Evolutionary conservation across 257 asterid species (phyloP), one percentile per base, ranked within the genome.

Genomic region (Primulina huaijiensis): DNA sequence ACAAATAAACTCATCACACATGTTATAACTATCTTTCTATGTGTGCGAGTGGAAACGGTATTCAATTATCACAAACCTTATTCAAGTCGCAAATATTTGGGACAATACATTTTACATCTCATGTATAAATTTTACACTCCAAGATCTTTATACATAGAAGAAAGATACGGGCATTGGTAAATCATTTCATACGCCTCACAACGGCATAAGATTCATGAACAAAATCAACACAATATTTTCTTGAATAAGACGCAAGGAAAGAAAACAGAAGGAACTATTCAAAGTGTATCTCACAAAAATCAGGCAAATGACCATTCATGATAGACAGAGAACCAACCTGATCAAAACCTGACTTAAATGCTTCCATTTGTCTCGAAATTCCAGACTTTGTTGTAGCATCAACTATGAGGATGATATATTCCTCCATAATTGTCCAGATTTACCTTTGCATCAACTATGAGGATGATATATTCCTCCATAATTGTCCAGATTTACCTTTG

Each of bases 321-420:
- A 56, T 56, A 8, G 55, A 67, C 57, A 62, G 67, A 62, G 63
- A 62, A 34, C 61, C 35, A 60, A 94, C 99, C 99, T 94, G 88
- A 70, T 82, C 81, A 78, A 91, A 92, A 60, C 99, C 99, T 1
- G 97, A 86, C 88, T 83, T 89, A 77, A 94, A 94, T 71, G 99
- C 96, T 69, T 82, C 95, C 71, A 91, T 81, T 85, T 94, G 99
- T 83, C 91, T 83, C 53, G 84, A 77, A 21, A 94, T 84, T 80
- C 99, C 99, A 58, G 97, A 80, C 75, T 78, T 86, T 56, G 79
- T 68, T 23, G 93, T 89, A 23, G 96, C 97, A 60, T 91, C 95
- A 25, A 87, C 87, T 59, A 84, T 33, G 62, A 84, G 80, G 9
- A 77, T 69, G 58, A 94, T 83, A 55, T 89, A 94, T 40, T 85